Conservation (phyloP, 2,329 filamentous ascomycete species). For the Seiridium cupressi region DNA sequence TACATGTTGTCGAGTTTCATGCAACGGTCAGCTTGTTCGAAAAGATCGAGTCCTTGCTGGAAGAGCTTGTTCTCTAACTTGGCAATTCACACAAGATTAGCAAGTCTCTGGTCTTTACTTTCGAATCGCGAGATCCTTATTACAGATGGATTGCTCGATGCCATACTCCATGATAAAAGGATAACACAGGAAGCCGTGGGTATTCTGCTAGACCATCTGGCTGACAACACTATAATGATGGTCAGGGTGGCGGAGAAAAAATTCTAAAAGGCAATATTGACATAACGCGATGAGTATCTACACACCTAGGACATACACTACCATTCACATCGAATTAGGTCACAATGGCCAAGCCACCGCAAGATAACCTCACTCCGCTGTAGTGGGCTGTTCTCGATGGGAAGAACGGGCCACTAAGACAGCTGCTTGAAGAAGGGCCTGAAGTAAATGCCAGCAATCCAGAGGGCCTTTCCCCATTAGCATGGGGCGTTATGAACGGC, state of each 20-base stretch:
- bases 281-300: not conserved
- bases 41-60: not conserved
- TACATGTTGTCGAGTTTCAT: not conserved
- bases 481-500: not conserved
- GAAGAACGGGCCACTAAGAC: accelerated
- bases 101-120: not conserved
- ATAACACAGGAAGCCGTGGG: not conserved
- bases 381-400: not conserved
- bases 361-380: not conserved
- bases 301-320: not conserved
- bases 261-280: not conserved
- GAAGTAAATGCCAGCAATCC: not conserved
- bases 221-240: not conserved
- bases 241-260: too few species aligned
- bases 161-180: not conserved
- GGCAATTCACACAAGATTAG: not conserved
- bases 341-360: not conserved
- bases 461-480: not conserved
- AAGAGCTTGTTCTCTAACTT: not conserved
- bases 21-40: not conserved
- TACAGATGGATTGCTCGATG: not conserved
- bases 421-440: not conserved
- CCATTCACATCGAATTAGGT: not conserved
- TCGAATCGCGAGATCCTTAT: not conserved
- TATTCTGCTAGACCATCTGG: not conserved